A percentile compares a stretch with the other conserved stretches of the same genome.
phyloP scores from a whole-genome alignment of 345 rosid species.

The Gossypium herbaceum region DNA sequence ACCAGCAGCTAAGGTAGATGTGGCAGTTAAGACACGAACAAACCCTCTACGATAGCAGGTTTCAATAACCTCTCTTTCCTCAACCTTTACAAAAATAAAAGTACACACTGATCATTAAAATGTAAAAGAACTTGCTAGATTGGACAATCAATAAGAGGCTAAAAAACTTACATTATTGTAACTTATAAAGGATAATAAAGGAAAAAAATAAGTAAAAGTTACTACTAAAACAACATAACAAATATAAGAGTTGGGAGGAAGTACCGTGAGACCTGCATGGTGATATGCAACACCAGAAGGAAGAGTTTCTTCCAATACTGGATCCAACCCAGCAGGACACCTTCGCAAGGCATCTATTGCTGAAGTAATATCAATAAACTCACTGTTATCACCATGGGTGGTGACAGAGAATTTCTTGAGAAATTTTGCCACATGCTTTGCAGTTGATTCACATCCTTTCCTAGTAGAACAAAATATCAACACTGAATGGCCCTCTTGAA shows the following conservation, averaged over 20 bases:
- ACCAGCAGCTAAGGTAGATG: conserved; percentile 98
- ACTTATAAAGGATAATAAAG: conserved; percentile 13
- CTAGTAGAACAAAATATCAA: conserved; percentile 95
- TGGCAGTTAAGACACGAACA: conserved; percentile 85
- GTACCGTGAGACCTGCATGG: conserved; percentile 98
- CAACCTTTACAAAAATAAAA: conserved; percentile 53
- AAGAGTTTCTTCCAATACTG: conserved; percentile 84
- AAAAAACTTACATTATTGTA: neutral
- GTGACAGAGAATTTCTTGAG: conserved; percentile 52
- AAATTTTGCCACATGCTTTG: conserved; percentile 76
- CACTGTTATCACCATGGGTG: conserved; percentile 41
- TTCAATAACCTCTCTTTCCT: conserved; percentile 95
- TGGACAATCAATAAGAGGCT: neutral
- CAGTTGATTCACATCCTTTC: conserved; percentile 98
- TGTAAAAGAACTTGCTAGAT: neutral
- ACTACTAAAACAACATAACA: neutral
- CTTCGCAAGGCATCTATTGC: conserved; percentile 75
- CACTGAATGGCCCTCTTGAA: conserved; percentile 94
- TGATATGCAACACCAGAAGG: conserved; percentile 97
- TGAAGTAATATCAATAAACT: conserved; percentile 59
- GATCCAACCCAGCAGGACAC: conserved; percentile 89
- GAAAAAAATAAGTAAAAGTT: conserved; percentile 12
- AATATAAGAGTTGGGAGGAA: conserved; percentile 25
- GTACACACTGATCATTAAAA: conserved; percentile 27
- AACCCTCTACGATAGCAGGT: conserved; percentile 83